Evolutionary conservation across 257 asterid genomes (phyloP), one percentile per base, ranked within the genome.

Genomic region (Jaltomata sinuosa): DNA sequence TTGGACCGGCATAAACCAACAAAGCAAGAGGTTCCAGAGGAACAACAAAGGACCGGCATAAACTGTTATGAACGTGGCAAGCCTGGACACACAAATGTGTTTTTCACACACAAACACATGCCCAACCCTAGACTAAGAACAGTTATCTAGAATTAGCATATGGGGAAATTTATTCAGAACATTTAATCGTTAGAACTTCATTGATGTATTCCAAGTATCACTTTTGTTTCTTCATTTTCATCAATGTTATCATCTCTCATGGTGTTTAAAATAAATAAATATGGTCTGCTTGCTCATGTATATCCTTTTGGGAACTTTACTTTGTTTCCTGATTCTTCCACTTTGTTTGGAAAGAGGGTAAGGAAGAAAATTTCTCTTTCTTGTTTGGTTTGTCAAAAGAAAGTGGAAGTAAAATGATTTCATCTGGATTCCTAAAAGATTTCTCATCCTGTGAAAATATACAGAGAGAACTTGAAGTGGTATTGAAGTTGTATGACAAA

Each of bases 231-330:
- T 83, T 91, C 90, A 55, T 91, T 90, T 84, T 85, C 90, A 40
- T 87, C 89, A 59, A 88, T 86, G 53, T 85, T 84, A 81, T 93
- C 95, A 45, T 84, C 87, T 79, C 85, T 88, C 97, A 93, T 88
- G 72, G 55, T 57, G 69, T 83, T 83, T 14, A 91, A 49, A 55
- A 91, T n/a, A n/a, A n/a, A n/a, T n/a, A n/a, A n/a, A 67, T 32
- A 65, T 31, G 74, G 74, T 29, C n/a, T 31, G 74, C 6, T 15
- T 29, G 42, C 76, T 18, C 42, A 9, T 65, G 25, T 65, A 11
- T 65, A 67, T 67, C 7, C 3, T 16, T 32, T 67, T 32, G 11
- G 76, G 47, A 67, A 18, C 71, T 62, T 64, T 64, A 31, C 42
- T 65, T 65, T 21, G 19, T 59, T 67, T 67, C 11, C 45, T 8